These are phyloP conservation scores for Tubosaeta sp. DNA, from an alignment of 768 basidiomycete genomes.

Conservation along the genomic window DNA sequence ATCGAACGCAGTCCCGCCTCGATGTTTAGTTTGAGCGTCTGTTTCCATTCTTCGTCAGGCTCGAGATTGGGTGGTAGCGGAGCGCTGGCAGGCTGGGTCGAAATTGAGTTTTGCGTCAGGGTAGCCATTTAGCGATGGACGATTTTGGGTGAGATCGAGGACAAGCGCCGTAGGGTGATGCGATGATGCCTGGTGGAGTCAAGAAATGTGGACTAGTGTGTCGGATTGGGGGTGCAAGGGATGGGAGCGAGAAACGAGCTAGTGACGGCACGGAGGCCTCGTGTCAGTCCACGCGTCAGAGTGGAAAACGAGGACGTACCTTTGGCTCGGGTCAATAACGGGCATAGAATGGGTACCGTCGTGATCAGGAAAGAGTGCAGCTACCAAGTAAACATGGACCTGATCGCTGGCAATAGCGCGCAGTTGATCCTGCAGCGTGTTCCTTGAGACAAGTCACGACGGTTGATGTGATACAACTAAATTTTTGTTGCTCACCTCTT, in stretches of 20 bases:
- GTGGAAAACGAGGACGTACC: too few species aligned
- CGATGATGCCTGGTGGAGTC: background rate
- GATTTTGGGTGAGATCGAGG: background rate
- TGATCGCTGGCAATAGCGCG: too few species aligned
- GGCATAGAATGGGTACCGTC: too few species aligned
- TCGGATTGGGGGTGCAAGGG: too few species aligned
- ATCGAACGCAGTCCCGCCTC: slow-evolving; percentile 37
- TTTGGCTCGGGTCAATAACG: background rate
- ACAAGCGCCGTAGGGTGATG: background rate
- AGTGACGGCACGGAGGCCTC: background rate
- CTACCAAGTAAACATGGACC: too few species aligned
- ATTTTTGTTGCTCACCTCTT: too few species aligned
- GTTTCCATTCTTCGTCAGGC: slow-evolving; percentile 56
- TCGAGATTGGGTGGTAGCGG: slow-evolving; percentile 33
- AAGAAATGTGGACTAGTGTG: background rate
- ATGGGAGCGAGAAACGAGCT: too few species aligned
- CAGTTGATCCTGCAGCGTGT: too few species aligned
- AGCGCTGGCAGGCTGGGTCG: slow-evolving; percentile 9
- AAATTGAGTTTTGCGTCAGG: slow-evolving; percentile 13
- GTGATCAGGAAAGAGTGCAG: too few species aligned
- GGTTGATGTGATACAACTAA: too few species aligned
- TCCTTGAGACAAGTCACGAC: too few species aligned
- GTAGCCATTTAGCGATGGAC: slow-evolving; percentile 21
- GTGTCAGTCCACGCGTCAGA: background rate
- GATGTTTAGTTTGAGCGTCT: slow-evolving; percentile 44